These are phyloP conservation scores for Beta vulgaris DNA, from an alignment of 148 eudicot genomes.

Conservation along the genomic window DNA sequence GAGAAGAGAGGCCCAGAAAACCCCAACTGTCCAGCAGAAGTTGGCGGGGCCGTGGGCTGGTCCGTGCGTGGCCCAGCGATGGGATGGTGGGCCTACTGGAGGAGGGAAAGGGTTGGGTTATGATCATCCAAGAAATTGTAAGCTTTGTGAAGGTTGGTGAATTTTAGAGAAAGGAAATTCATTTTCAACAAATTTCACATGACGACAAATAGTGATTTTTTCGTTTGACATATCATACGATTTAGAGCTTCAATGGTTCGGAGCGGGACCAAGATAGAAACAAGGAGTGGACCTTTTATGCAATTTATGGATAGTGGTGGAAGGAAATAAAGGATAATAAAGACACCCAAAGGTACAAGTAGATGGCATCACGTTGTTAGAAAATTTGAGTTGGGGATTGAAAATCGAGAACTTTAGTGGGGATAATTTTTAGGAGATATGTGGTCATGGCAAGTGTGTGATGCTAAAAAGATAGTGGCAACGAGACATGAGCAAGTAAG, in stretches of 20 bases:
- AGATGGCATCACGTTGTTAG: background rate
- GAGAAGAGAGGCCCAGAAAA: no score
- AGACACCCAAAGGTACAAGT: background rate
- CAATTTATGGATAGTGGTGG: conserved; percentile 1
- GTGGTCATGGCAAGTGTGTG: no score
- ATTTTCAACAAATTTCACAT: background rate
- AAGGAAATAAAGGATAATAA: background rate
- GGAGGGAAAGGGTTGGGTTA: no score
- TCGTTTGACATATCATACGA: background rate
- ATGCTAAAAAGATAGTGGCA: no score
- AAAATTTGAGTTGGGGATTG: background rate
- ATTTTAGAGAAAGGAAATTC: background rate
- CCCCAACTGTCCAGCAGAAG: no score
- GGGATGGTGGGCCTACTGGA: no score
- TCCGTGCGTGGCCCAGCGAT: no score
- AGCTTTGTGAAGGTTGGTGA: background rate
- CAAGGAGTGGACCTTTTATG: background rate
- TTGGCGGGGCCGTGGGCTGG: no score
- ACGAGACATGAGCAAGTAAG: no score
- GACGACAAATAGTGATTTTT: background rate
- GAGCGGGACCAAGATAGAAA: conserved; percentile 5
- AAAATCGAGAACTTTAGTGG: background rate
- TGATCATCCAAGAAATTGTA: background rate
- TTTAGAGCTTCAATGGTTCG: background rate
- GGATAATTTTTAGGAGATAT: no score